Evolutionary conservation across 1,284 basidiomycete genomes (phyloP), one percentile per base, ranked within the genome.

Genomic region (Kwoniella shivajii): DNA sequence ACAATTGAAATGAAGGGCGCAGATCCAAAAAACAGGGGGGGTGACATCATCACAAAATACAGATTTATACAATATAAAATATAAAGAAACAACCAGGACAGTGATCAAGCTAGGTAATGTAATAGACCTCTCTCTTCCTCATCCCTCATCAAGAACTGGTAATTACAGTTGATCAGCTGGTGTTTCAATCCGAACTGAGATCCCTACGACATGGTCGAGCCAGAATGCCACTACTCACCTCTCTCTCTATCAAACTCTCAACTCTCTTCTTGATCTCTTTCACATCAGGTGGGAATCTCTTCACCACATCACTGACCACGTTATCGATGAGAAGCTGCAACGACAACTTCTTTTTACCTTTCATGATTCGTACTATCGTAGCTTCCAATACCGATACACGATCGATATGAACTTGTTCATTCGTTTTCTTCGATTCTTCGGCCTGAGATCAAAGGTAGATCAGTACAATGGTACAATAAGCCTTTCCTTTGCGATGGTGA

Each of bases 281-380:
- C 24, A 84, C 82, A 51, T 82, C 81, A 3, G 78, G 77, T 38
- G 79, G 79, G 63, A 79, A 79, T 47, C 71, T 63, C 63, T 77
- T 77, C 22, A 87, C 88, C 54, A 97, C 89, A 43, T 88, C 60
- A 71, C 80, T 80, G 84, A 84, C 74, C 2, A 80, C 78, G 18
- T 75, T 75, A 65, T 81, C 80, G 33, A 81, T 74, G 51, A 96
- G 85, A 26, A 88, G 87, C 62, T 86, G 85, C 33, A 86, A 82
- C 74, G 88, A 88, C 69, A 95, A 81, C 73, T 87, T 87, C 79
- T 94, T 96, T 67, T 86, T 84, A 2, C 86, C 86, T 75, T 97
- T 97, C 92, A 97, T 94, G 71, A 95, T 87, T 2, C 92, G 86
- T 34, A 96, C 92, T 63, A 97, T 94, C 6, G 93, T 92, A 0